phyloP scores from a whole-genome alignment of 257 asterid genomes.

The Thymus mandschuricus region DNA sequence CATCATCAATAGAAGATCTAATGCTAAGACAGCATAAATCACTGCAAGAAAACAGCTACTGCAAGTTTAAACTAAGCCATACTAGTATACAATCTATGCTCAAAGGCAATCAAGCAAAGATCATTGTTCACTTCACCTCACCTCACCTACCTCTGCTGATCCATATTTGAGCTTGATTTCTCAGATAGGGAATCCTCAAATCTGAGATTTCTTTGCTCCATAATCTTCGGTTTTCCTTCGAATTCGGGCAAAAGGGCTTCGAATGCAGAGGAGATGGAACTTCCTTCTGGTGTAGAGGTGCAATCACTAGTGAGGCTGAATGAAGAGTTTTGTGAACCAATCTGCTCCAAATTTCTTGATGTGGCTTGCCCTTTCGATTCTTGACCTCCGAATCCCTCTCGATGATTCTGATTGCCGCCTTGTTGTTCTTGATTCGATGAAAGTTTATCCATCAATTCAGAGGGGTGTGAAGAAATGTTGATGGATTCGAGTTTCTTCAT shows the following conservation, averaged over 20 bases:
- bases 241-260: not conserved
- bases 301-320: conserved; percentile 23
- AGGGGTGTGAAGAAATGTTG: conserved; percentile 48
- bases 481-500: conserved; percentile 65
- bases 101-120: not conserved
- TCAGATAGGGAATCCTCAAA: conserved; percentile 28
- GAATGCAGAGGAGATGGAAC: conserved; percentile 17
- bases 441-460: conserved; percentile 40
- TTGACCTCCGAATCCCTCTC: conserved; percentile 5
- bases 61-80: not conserved
- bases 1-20: conserved; percentile 31
- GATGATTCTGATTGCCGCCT: conserved; percentile 11
- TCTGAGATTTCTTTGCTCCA: conserved; percentile 13
- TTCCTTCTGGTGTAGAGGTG: conserved; percentile 17
- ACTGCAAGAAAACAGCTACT: conserved; percentile 10
- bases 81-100: not conserved
- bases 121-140: conserved; percentile 27
- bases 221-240: not conserved
- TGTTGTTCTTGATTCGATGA: conserved; percentile 31
- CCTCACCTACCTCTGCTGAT: conserved; percentile 25
- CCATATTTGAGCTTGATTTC: conserved; percentile 42
- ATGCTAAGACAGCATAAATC: conserved; percentile 4
- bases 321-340: conserved; percentile 17
- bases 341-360: conserved; percentile 22
- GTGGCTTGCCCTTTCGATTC: conserved; percentile 28